phyloP scores from a whole-genome alignment of 768 basidiomycete species.

The Lactarius psammicola region DNA sequence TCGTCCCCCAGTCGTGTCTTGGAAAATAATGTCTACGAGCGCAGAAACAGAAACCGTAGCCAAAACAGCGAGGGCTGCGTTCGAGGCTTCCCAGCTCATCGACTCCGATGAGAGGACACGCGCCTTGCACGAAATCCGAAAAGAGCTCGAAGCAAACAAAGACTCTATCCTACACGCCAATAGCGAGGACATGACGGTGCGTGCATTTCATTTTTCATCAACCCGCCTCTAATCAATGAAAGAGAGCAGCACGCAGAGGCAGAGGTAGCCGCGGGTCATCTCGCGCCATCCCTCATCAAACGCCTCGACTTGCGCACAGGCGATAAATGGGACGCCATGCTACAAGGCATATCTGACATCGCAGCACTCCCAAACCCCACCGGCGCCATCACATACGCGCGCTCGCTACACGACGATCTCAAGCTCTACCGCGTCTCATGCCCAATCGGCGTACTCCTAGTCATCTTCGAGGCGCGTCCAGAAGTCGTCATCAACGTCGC shows the following conservation, averaged over 20 bases:
- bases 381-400: slow-evolving; percentile 82
- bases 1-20: background rate
- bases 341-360: slow-evolving; percentile 87
- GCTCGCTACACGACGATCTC: slow-evolving; percentile 80
- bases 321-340: slow-evolving; percentile 94
- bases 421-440: slow-evolving; percentile 94
- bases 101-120: slow-evolving; percentile 60
- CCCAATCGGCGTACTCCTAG: slow-evolving; percentile 92
- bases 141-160: slow-evolving; percentile 62
- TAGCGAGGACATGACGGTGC: slow-evolving; percentile 62
- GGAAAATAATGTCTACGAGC: slow-evolving; percentile 4
- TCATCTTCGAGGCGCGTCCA: slow-evolving; percentile 96
- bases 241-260: slow-evolving; percentile 79
- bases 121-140: slow-evolving; percentile 69
- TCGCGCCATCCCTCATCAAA: slow-evolving; percentile 80
- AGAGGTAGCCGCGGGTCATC: slow-evolving; percentile 60
- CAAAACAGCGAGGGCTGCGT: slow-evolving; percentile 74
- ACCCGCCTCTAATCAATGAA: slow-evolving; percentile 5
- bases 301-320: slow-evolving; percentile 75
- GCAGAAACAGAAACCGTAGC: slow-evolving; percentile 61
- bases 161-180: slow-evolving; percentile 79
- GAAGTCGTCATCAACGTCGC: slow-evolving; percentile 99
- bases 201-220: slow-evolving; percentile 41
- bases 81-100: slow-evolving; percentile 83
- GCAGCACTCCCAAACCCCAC: slow-evolving; percentile 84